Conservation (phyloP, 768 basidiomycete species). For the Suillus ampliporus region DNA sequence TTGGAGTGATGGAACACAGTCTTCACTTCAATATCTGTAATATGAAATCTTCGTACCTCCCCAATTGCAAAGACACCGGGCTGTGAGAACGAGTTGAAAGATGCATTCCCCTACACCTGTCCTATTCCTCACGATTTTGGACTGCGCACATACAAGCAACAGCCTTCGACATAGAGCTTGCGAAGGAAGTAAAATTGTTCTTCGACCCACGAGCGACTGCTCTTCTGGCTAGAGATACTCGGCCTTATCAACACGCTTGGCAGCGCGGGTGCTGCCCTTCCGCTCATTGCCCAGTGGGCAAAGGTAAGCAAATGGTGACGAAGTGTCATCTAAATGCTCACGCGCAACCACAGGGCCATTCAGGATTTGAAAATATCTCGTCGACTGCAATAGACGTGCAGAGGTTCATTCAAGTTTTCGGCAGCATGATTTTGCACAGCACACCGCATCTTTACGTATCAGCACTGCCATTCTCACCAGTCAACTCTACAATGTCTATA, state of each 20-base stretch:
- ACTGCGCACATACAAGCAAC: constrained; percentile 9
- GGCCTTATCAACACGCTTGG: constrained; percentile 2
- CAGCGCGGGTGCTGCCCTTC: constrained; percentile 3
- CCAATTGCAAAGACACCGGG: constrained; percentile 29
- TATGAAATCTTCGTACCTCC: constrained; percentile 35
- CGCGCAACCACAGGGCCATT: neutral
- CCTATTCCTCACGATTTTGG: constrained; percentile 21
- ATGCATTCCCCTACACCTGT: constrained; percentile 12
- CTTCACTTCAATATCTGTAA: constrained; percentile 44
- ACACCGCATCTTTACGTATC: constrained; percentile 32
- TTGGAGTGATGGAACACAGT: constrained; percentile 33
- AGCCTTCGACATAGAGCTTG: neutral
- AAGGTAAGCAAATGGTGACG: neutral
- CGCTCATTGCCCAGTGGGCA: neutral
- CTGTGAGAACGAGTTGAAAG: constrained; percentile 1
- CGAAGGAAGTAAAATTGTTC: constrained; percentile 6
- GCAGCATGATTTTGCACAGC: constrained; percentile 20
- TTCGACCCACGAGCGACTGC: constrained; percentile 12
- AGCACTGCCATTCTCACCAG: constrained; percentile 30
- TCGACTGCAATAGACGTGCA: constrained; percentile 13
- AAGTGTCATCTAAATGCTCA: neutral
- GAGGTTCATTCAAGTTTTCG: constrained; percentile 22
- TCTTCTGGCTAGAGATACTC: constrained; percentile 15
- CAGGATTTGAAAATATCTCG: constrained; percentile 7
- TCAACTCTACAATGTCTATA: constrained; percentile 32